Percentiles rank a stretch among this genome's conserved stretches.
These are phyloP conservation scores for Microbotryum silenes-acaulis DNA, from an alignment of 1,284 basidiomycete genomes.

Conservation along the genomic window DNA sequence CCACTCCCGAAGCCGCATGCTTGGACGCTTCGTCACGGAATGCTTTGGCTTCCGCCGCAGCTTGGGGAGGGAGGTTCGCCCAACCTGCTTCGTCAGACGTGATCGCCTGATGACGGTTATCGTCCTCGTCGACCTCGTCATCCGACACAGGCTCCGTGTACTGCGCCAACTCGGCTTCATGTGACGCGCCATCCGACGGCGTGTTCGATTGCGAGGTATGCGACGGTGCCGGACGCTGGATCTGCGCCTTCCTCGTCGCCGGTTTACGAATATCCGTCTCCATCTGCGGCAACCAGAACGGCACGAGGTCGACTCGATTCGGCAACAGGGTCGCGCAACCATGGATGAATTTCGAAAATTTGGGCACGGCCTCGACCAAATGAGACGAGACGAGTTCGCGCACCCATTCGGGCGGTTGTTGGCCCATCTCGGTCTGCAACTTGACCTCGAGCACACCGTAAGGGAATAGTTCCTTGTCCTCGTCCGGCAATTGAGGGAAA, in stretches of 20 bases:
- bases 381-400: constrained; percentile 89
- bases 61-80: constrained; percentile 61
- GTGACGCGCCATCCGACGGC: constrained; percentile 35
- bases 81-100: constrained; percentile 70
- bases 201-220: constrained; percentile 24
- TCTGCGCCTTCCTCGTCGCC: constrained; percentile 40
- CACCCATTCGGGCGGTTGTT: constrained; percentile 94
- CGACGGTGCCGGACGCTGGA: constrained; percentile 39
- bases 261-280: constrained; percentile 88
- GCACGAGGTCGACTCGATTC: constrained; percentile 91
- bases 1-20: constrained; percentile 36
- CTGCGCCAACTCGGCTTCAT: constrained; percentile 45
- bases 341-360: constrained; percentile 87
- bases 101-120: constrained; percentile 57
- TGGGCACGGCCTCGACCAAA: constrained; percentile 47
- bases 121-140: constrained; percentile 69
- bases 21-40: constrained; percentile 71
- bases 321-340: constrained; percentile 85
- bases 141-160: constrained; percentile 85
- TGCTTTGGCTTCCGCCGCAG: constrained; percentile 55
- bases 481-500: constrained; percentile 65
- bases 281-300: constrained; percentile 92
- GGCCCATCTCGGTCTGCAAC: constrained; percentile 90
- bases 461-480: constrained; percentile 90
- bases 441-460: constrained; percentile 93